phyloP scores from a whole-genome alignment of 1,139 yeast genomes.

The Geotrichum restrictum region DNA sequence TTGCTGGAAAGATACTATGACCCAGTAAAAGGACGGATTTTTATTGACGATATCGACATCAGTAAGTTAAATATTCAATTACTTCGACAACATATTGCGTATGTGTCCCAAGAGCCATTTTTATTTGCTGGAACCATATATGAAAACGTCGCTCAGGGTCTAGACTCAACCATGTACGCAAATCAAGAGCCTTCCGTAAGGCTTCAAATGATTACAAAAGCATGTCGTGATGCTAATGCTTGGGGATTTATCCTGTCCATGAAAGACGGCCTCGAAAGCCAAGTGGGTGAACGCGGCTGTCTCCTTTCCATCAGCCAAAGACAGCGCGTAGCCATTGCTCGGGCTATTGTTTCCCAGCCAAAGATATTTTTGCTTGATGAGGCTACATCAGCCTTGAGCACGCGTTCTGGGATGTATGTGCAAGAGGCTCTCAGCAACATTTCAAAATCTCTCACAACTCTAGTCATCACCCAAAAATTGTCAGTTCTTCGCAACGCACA shows the following conservation, averaged over 20 bases:
- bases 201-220: slow-evolving; percentile 37
- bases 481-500: slow-evolving; percentile 60
- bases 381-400: slow-evolving; percentile 72
- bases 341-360: slow-evolving; percentile 68
- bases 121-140: slow-evolving; percentile 74
- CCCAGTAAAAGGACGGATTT: slow-evolving; percentile 57
- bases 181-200: slow-evolving; percentile 36
- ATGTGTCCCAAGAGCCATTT: slow-evolving; percentile 86
- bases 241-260: slow-evolving; percentile 42
- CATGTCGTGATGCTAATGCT: slow-evolving; percentile 42
- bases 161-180: slow-evolving; percentile 52
- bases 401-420: slow-evolving; percentile 54
- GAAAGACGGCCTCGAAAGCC: slow-evolving; percentile 48
- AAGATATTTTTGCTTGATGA: slow-evolving; percentile 64
- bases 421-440: slow-evolving; percentile 53
- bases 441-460: slow-evolving; percentile 63
- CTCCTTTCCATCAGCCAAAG: slow-evolving; percentile 79
- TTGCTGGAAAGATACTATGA: slow-evolving; percentile 67
- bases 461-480: slow-evolving; percentile 70
- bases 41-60: slow-evolving; percentile 64
- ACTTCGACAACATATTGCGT: slow-evolving; percentile 69
- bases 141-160: slow-evolving; percentile 76
- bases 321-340: slow-evolving; percentile 82
- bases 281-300: slow-evolving; percentile 53
- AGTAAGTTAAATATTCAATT: slow-evolving; percentile 61